Conservation (phyloP, 805 yeast genomes). For the Isabelozyma pseudorhagii region DNA sequence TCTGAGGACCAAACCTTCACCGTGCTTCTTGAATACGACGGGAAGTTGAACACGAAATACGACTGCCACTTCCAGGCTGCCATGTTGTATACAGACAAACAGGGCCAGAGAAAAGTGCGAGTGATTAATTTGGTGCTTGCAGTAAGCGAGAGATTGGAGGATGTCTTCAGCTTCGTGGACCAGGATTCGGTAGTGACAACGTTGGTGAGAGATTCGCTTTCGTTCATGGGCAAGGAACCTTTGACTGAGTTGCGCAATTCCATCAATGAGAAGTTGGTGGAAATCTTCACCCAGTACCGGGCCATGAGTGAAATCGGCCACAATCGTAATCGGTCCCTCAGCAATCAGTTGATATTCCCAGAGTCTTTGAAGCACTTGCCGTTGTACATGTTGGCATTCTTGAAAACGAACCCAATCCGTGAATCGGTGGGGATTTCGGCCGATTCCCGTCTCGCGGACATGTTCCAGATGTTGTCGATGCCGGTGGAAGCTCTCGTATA, state of each 20-base stretch:
- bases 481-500: slow-evolving; percentile 56
- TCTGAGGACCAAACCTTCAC: slow-evolving; percentile 63
- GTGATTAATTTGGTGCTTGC: slow-evolving; percentile 83
- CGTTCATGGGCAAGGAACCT: slow-evolving; percentile 39
- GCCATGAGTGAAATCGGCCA: slow-evolving; percentile 46
- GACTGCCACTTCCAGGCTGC: slow-evolving; percentile 94
- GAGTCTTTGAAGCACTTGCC: slow-evolving; percentile 73
- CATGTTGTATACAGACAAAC: slow-evolving; percentile 70
- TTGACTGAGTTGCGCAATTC: slow-evolving; percentile 37
- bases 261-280: slow-evolving; percentile 37
- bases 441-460: slow-evolving; percentile 62
- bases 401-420: slow-evolving; percentile 64
- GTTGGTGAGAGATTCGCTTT: slow-evolving; percentile 36
- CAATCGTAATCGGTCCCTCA: slow-evolving; percentile 27
- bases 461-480: slow-evolving; percentile 48
- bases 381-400: slow-evolving; percentile 61
- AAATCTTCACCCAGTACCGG: slow-evolving; percentile 47
- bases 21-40: slow-evolving; percentile 74
- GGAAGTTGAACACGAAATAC: slow-evolving; percentile 60
- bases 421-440: slow-evolving; percentile 47
- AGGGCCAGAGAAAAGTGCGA: slow-evolving; percentile 79
- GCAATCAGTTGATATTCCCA: slow-evolving; percentile 75
- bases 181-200: slow-evolving; percentile 47
- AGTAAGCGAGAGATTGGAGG: slow-evolving; percentile 68
- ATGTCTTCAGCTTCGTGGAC: slow-evolving; percentile 76